These are phyloP conservation scores for Penicillium sp. DNA, from an alignment of 2,329 filamentous ascomycete genomes.

Conservation along the genomic window DNA sequence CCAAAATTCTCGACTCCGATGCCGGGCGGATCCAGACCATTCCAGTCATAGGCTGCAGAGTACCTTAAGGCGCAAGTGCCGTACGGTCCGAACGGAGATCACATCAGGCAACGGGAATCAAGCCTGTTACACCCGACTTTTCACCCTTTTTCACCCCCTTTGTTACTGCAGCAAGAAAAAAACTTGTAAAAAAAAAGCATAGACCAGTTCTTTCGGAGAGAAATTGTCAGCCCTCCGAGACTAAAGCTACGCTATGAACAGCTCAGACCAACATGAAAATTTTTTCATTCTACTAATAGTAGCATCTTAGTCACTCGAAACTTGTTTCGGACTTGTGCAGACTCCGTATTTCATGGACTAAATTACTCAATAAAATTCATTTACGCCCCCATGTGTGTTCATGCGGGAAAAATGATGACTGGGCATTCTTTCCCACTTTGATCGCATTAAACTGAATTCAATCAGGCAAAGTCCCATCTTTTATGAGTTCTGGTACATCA, in stretches of 20 bases:
- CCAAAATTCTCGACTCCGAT: neutral
- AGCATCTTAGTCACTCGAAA: neutral
- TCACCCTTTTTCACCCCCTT: slow-evolving; percentile 1
- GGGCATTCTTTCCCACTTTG: too few relatives aligned
- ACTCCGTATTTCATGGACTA: neutral
- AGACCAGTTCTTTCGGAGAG: neutral
- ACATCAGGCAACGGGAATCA: slow-evolving; percentile 17
- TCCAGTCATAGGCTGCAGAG: neutral
- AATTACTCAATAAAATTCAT: neutral
- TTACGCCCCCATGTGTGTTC: neutral
- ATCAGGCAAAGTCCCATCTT: too few relatives aligned
- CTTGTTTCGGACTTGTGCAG: neutral
- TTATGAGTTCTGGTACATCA: too few relatives aligned
- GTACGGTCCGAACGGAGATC: slow-evolving; percentile 23
- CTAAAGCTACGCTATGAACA: neutral
- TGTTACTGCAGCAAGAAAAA: neutral
- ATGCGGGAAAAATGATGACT: neutral
- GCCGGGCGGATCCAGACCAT: neutral
- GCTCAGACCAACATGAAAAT: neutral
- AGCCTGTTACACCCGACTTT: slow-evolving; percentile 3
- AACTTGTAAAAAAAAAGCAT: neutral
- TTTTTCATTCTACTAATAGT: neutral
- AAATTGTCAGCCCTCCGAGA: neutral
- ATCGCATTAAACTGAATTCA: too few relatives aligned
- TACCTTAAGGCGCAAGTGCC: slow-evolving; percentile 1